Base-by-base conservation (phyloP, 2,329 filamentous ascomycete species). In the Paecilomyces fulvus region DNA sequence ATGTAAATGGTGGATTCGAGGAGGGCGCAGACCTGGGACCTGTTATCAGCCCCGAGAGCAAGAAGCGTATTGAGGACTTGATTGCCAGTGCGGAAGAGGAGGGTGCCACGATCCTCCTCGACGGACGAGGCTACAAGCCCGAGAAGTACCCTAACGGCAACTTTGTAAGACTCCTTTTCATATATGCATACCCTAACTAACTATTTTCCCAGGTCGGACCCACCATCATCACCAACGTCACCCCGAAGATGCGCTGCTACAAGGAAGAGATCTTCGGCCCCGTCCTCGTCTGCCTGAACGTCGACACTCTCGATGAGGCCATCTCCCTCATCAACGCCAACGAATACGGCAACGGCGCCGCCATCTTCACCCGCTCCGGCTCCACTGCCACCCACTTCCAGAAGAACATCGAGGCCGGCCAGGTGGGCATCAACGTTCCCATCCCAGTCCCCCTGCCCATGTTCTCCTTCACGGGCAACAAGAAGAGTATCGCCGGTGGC, bases 401-500 rank as follows among this genome's bases (percentile, higher is more conserved):
- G 70, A 82, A 81, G 69, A 79, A 86, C 64, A 81, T 86, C 59
- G 83, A 87, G 69, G 83, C 83, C 60, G 84, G 84, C 53, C 84
- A 87, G 72, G 76, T 86, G 21, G 84, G 84, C 56, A 82, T 87
- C 74, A 87, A 87, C 63, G 84, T 86, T 0, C 83, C 83, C 49
- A 86, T 86, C 62, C 83, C 83, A 30, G 83, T 86, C 4, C 79
- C 79, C 12, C 69, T 84, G 56, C 82, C 82, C 64, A 83, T 84
- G 80, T 84, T 84, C 74, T 80, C 76, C 58, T 84, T 84, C 72
- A 86, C 83, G 1, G 83, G 83, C 17, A 86, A 86, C 79, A 92
- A 99, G 86, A 92, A 88, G 81, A 90, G 86, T 67, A 81, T 97
- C 56, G 94, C 94, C 0, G 94, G 92, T 55, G 92, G 92, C 54